Base-by-base conservation (phyloP, 176 grass and related monocot species). In the Zea luxurians region DNA sequence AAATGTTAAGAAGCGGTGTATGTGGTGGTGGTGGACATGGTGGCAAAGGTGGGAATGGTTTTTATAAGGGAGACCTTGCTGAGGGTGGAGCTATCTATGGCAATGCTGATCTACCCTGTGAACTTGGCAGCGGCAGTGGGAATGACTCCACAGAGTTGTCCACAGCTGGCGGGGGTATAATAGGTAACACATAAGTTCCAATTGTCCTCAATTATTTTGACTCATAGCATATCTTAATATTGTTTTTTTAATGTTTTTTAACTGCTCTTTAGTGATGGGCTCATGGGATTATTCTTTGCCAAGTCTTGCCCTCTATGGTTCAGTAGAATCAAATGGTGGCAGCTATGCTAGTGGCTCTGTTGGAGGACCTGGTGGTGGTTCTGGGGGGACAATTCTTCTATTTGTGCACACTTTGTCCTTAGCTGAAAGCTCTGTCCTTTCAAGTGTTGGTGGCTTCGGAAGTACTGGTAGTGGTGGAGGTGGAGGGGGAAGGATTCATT, bases 71-170 rank as follows among this genome's bases (percentile, higher is more conserved):
- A 69, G 86, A 4, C 13, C 44, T 0, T 71, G 90, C 59, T 87
- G 86, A 80, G 70, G 96, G 96, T 81, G 96, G 96, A 74, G 20
- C 79, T 71, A 60, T 48, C 64, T 99, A 99, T 84, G 96, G 82
- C 62, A 89, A 85, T 85, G 88, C 90, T 44, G 90, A 93, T 78
- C 92, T 99, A 62, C 96, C 96, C 61, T 99, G 96, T 87, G 90
- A 96, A 76, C 92, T 99, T 81, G 96, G 96, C 80, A 99, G 96
- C 48, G 96, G 96, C 61, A 99, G 96, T 86, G 92, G 96, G 61
- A 99, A 99, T 81, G 96, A 89, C 62, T 89, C 76, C 15, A 44
- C 84, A 82, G 62, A 49, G 63, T 76, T 74, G 68, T 92, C 92
- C 45, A 93, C 90, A 83, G 88, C 90, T 91, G 96, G 96, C 79